Evolutionary conservation across 2,329 filamentous ascomycete species (phyloP).

Genomic region (Pyrenochaeta sp.): DNA sequence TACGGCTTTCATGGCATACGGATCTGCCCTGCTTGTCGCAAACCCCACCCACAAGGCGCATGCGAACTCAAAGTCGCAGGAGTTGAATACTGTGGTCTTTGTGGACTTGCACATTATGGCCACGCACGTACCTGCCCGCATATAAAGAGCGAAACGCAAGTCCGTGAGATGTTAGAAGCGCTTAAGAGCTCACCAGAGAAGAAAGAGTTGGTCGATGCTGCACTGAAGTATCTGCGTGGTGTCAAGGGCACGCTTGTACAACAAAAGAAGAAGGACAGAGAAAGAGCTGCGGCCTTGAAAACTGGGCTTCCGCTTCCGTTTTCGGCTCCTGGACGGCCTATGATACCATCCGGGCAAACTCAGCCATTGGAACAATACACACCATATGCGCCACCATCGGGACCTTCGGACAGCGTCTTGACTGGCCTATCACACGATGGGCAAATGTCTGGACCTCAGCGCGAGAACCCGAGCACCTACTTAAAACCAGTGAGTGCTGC

Average conservation of each 20-base stretch:
- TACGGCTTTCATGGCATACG: conserved; percentile 19
- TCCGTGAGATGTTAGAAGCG: conserved; percentile 70
- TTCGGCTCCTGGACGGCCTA: not conserved
- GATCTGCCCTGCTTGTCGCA: conserved; percentile 65
- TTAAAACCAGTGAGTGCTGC: not conserved
- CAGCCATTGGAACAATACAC: not conserved
- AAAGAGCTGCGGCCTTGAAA: conserved; percentile 31
- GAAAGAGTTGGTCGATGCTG: conserved; percentile 61
- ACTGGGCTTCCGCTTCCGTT: conserved; percentile 1
- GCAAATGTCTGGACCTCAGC: not conserved
- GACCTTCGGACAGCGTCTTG: not conserved
- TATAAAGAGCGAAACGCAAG: conserved; percentile 68
- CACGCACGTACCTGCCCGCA: conserved; percentile 66
- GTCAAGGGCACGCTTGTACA: conserved; percentile 65
- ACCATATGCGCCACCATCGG: not conserved
- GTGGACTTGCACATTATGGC: conserved; percentile 69
- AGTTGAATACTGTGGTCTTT: conserved; percentile 70
- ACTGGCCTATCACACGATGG: not conserved
- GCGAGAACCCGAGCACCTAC: not conserved
- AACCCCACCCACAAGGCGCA: conserved; percentile 63
- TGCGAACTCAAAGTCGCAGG: conserved; percentile 69
- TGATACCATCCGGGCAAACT: conserved; percentile 3
- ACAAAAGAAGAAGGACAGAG: conserved; percentile 56
- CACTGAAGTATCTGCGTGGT: conserved; percentile 65
- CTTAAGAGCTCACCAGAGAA: conserved; percentile 67